These are phyloP conservation scores for Bruguiera hainesii DNA, from an alignment of 441 rosid genomes.

Conservation along the genomic window DNA sequence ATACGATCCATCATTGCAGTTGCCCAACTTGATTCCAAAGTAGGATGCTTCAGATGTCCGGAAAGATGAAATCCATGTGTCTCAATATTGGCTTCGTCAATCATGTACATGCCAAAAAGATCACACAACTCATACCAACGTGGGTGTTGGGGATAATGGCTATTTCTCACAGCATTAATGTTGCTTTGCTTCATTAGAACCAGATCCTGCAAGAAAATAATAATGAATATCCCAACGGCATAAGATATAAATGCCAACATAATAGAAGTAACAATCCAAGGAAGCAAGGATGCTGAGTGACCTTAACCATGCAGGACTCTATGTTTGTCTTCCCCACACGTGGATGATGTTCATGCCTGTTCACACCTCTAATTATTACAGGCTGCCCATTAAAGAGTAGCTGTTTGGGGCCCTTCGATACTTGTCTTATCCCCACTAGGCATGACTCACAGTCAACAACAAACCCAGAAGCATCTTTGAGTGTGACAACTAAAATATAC, in stretches of 20 bases:
- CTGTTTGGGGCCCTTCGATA: slow-evolving; percentile 87
- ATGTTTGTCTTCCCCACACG: slow-evolving; percentile 93
- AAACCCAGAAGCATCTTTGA: slow-evolving; percentile 76
- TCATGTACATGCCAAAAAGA: slow-evolving; percentile 96
- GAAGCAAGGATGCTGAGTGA: slow-evolving; percentile 25
- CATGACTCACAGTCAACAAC: slow-evolving; percentile 92
- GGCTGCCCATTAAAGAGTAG: slow-evolving; percentile 92
- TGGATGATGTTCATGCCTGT: slow-evolving; percentile 99
- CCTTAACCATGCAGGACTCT: slow-evolving; percentile 98
- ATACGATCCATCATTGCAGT: slow-evolving; percentile 94
- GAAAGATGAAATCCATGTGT: slow-evolving; percentile 87
- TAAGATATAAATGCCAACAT: background rate
- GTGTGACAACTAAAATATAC: slow-evolving; percentile 71
- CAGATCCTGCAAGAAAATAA: slow-evolving; percentile 62
- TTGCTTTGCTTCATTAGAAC: slow-evolving; percentile 92
- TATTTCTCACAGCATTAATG: slow-evolving; percentile 93
- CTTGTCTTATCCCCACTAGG: slow-evolving; percentile 78
- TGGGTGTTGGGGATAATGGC: slow-evolving; percentile 99
- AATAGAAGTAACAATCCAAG: slow-evolving; percentile 13
- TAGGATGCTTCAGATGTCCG: slow-evolving; percentile 85
- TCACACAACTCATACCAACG: slow-evolving; percentile 98
- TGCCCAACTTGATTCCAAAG: slow-evolving; percentile 87
- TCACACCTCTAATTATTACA: slow-evolving; percentile 86
- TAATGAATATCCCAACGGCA: slow-evolving; percentile 9
- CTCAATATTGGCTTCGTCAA: slow-evolving; percentile 99